Conservation (phyloP, 1,139 yeast species). For the Wickerhamomyces sp. region DNA sequence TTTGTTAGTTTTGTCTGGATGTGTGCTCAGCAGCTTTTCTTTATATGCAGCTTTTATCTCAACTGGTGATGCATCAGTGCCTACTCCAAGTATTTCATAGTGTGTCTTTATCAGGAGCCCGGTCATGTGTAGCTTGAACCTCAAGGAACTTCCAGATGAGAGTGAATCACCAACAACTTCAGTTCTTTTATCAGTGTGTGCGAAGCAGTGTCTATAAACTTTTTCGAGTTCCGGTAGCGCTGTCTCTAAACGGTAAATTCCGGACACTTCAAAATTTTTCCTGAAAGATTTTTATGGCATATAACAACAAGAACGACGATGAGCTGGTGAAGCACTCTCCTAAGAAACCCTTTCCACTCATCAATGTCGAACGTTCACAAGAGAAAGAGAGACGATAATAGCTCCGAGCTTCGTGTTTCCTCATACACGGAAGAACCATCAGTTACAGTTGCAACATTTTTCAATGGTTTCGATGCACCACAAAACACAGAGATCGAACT, state of each 20-base stretch:
- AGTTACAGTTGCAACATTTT: slow-evolving; percentile 44
- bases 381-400: slow-evolving; percentile 19
- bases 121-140: not conserved
- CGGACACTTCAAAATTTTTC: not conserved
- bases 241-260: not conserved
- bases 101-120: slow-evolving; percentile 17
- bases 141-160: not conserved
- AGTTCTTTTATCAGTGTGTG: too few species aligned
- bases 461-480: slow-evolving; percentile 71
- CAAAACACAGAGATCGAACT: slow-evolving; percentile 55
- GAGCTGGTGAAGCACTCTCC: not conserved
- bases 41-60: slow-evolving; percentile 62
- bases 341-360: not conserved
- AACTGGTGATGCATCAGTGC: slow-evolving; percentile 30
- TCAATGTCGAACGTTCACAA: slow-evolving; percentile 5
- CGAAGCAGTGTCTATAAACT: too few species aligned
- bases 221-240: not conserved
- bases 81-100: slow-evolving; percentile 53
- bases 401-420: slow-evolving; percentile 16
- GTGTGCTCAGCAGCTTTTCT: slow-evolving; percentile 50
- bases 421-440: slow-evolving; percentile 25
- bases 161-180: not conserved
- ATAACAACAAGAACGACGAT: not conserved
- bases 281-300: not conserved
- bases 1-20: slow-evolving; percentile 64